Conservation (phyloP, 1,139 yeast genomes). For the Geotrichum histeridarum region DNA sequence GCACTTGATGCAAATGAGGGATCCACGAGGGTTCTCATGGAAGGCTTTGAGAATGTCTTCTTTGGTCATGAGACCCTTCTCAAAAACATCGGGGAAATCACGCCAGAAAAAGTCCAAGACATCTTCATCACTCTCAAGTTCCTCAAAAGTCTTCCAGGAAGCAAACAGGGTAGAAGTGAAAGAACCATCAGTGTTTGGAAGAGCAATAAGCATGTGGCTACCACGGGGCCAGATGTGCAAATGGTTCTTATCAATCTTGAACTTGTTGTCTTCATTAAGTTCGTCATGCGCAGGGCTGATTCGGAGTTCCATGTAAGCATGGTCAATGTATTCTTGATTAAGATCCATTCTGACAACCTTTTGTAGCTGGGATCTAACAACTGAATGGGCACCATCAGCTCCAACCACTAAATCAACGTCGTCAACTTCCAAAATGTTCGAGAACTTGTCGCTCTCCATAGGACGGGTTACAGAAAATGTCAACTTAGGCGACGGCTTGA, state of each 20-base stretch:
- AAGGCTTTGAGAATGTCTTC: constrained; percentile 50
- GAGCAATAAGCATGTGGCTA: constrained; percentile 80
- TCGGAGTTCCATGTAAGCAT: constrained; percentile 73
- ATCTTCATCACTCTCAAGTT: constrained; percentile 41
- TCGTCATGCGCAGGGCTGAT: constrained; percentile 48
- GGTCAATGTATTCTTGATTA: constrained; percentile 73
- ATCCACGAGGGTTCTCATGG: constrained; percentile 63
- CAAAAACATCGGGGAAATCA: constrained; percentile 71
- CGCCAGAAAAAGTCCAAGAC: constrained; percentile 51
- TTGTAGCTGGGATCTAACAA: constrained; percentile 66
- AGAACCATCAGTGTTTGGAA: constrained; percentile 79
- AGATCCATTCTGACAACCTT: constrained; percentile 61
- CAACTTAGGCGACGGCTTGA: constrained; percentile 13
- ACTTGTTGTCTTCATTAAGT: constrained; percentile 33
- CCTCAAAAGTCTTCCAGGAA: constrained; percentile 66
- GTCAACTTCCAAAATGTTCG: constrained; percentile 23
- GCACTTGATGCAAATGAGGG: constrained; percentile 57
- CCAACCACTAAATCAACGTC: constrained; percentile 63
- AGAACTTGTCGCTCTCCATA: constrained; percentile 11
- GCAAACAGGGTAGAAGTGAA: constrained; percentile 88
- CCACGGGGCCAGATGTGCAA: constrained; percentile 93
- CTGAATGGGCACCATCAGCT: constrained; percentile 82
- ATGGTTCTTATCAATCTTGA: constrained; percentile 64
- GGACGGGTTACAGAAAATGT: constrained; percentile 18
- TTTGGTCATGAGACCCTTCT: constrained; percentile 52